Conservation (phyloP, 208 protist species). For the Leptomonas seymouri region DNA sequence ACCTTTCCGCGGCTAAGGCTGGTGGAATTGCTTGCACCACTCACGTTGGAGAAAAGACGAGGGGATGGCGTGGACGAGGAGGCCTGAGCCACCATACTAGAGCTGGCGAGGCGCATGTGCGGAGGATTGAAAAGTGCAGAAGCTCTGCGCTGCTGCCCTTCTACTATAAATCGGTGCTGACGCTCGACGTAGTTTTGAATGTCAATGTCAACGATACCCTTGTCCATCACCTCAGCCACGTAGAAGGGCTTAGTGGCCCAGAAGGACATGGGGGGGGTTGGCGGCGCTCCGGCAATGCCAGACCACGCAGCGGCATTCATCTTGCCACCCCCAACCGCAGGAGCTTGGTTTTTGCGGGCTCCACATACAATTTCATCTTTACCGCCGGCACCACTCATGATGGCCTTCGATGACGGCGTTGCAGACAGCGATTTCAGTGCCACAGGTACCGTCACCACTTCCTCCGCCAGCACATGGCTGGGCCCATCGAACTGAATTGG, state of each 20-base stretch:
- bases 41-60: constrained; percentile 5
- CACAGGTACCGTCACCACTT: constrained; percentile 19
- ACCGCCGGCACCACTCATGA: neutral
- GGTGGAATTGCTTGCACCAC: neutral
- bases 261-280: constrained; percentile 1
- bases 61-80: constrained; percentile 14
- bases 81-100: neutral
- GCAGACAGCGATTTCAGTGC: neutral
- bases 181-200: constrained; percentile 68
- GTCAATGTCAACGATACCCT: constrained; percentile 47
- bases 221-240: constrained; percentile 40
- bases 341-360: neutral
- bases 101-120: constrained; percentile 10
- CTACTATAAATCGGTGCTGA: constrained; percentile 31
- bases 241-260: constrained; percentile 30
- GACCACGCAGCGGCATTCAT: neutral
- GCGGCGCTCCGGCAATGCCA: neutral
- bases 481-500: constrained; percentile 33
- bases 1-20: constrained; percentile 7
- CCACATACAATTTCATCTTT: neutral
- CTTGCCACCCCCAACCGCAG: neutral
- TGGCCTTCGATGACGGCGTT: neutral
- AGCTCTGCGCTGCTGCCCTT: constrained; percentile 27
- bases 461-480: constrained; percentile 9
- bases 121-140: constrained; percentile 1